Base-by-base conservation (phyloP, 2,329 filamentous ascomycete species). In the Ceratocystis huliohia region DNA sequence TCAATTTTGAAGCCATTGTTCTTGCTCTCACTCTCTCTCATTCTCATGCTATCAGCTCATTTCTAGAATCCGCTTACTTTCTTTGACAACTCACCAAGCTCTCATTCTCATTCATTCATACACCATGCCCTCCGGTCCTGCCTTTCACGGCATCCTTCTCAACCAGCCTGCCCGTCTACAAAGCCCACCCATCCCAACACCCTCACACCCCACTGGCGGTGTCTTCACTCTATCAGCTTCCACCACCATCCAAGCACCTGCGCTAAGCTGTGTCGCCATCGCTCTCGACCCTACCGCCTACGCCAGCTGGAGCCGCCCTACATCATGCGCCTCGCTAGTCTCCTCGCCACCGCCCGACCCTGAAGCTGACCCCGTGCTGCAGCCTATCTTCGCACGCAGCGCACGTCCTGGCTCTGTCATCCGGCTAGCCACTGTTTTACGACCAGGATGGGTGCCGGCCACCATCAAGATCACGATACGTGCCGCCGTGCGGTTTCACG, bases 401-500 rank as follows among this genome's bases (percentile, higher is more conserved):
- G 25, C 41, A 7, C 63, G 63, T 5, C 46, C 48, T 48, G 63
- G 63, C 45, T 22, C 63, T 13, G 22, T 22, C 41, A 62, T 62
- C 17, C 33, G 20, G 22, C 46, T 66, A 10, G 25, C 33, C 45
- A 56, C 56, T 0, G 56, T 20, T 4, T 20, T 66, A 8, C 50
- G 63, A 6, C 17, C 53, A 15, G 22, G 63, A 13, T 65, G 63
- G 63, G 50, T 41, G 17, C 37, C 7, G 1, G 33, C 30, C 5
- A n/a, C 33, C 1, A 59, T 33, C 8, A 28, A 44, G 7, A 37
- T 65, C 20, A 25, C 17, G 3, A 53, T 65, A 7, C 22, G 69
- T 30, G 74, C 72, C 25, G 68, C 71, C 30, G 72, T 77, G 5
- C 74, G 76, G 68, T 70, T 70, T 53, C 72, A 75, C 62, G 69